phyloP scores from a whole-genome alignment of 768 basidiomycete genomes.

The Tulasnella sp. region DNA sequence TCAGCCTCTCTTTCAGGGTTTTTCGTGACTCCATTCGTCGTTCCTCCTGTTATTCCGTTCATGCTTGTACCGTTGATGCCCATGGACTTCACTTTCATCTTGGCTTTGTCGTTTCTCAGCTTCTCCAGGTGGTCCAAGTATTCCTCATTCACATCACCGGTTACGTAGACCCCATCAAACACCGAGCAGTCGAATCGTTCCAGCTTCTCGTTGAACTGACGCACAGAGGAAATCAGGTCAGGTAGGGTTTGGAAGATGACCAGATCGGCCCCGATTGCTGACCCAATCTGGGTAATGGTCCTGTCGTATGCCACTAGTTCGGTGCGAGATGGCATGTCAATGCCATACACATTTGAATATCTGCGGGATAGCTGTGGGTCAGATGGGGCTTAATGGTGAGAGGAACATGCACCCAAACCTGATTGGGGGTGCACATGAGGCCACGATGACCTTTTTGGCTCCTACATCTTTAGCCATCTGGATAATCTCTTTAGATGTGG shows the following conservation, averaged over 20 bases:
- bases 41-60: conserved; percentile 18
- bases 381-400: background rate
- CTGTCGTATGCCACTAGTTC: conserved; percentile 85
- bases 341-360: conserved; percentile 92
- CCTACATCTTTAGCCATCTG: conserved; percentile 99
- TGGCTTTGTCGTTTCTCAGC: conserved; percentile 69
- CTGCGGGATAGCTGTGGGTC: conserved; percentile 27
- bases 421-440: conserved; percentile 94
- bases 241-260: conserved; percentile 89
- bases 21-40: conserved; percentile 3
- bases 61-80: conserved; percentile 20
- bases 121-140: conserved; percentile 68
- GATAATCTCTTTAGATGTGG: conserved; percentile 95
- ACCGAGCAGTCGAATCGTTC: conserved; percentile 87
- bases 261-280: conserved; percentile 83
- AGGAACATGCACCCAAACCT: conserved; percentile 34
- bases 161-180: conserved; percentile 94
- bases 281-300: conserved; percentile 54
- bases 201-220: conserved; percentile 67
- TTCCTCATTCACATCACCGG: conserved; percentile 74
- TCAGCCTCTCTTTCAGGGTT: background rate
- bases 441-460: conserved; percentile 88
- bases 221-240: conserved; percentile 76
- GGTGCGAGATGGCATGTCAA: conserved; percentile 94
- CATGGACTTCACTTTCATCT: conserved; percentile 40